Evolutionary conservation across 2,329 filamentous ascomycete genomes (phyloP), one percentile per base, ranked within the genome.

Genomic region (Trichoderma semiorbis): DNA sequence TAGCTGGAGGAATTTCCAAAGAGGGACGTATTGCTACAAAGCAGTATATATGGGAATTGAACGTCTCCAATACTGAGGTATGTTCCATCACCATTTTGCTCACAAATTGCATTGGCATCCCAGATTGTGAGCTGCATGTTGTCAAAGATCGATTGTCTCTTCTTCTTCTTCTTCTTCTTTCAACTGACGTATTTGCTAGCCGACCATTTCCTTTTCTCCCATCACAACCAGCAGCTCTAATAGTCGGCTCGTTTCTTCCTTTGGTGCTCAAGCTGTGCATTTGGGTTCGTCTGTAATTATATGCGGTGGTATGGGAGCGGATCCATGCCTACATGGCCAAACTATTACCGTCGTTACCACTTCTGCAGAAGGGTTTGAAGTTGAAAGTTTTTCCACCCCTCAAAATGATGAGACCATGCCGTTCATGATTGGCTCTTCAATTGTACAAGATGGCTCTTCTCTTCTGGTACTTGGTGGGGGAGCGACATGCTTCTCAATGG

Each of bases 401-500:
- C 24, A 36, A 7, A n/a, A 47, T 24, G 47, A 32, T 12, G 39
- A 64, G 3, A 39, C 72, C 11, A 72, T 75, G 69, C 93, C 93
- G 14, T 84, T 97, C 7, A 85, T 97, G 64, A 85, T 94, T 65
- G 94, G 95, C 2, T 87, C 90, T 70, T 90, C 90, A 5, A 83
- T 87, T 8, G 80, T 87, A 16, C 78, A 82, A 32, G 81, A 86
- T 1, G 81, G 83, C 55, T 81, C 84, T 34, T 81, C 86, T 21
- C 76, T 94, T 3, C 77, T 93, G 11, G 82, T 97, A 8, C 80
- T 92, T 62, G 94, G 94, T 1, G 95, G 95, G 18, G 95, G 94
- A 47, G 93, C 92, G 18, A 93, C 94, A 0, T 97, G 94, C 79
- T 97, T 97, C 83, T 94, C 93, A 0, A 97, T 97, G 86, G 94